Conservation (phyloP, 2,329 filamentous ascomycete genomes). For the Ceratocystis cacaofunesta region DNA sequence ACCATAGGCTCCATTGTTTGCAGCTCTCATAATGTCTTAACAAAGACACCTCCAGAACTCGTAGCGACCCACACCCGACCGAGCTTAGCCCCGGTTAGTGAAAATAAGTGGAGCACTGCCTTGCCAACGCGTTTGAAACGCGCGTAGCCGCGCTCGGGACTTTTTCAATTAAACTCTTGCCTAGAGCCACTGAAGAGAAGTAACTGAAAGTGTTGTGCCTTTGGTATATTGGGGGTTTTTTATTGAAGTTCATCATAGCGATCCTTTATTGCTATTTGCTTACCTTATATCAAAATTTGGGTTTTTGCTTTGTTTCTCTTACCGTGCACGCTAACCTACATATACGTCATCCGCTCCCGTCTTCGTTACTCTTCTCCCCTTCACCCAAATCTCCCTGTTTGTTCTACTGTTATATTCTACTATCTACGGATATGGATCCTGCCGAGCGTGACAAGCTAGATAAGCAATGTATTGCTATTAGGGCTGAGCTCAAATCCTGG, state of each 20-base stretch:
- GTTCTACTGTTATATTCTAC: not conserved
- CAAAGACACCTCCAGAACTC: not conserved
- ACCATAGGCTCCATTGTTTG: not conserved
- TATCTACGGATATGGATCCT: constrained; percentile 31
- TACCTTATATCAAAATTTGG: no score
- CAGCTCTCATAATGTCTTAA: not conserved
- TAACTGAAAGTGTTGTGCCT: not conserved
- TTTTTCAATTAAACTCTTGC: not conserved
- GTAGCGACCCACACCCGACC: not conserved
- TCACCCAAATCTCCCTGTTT: not conserved
- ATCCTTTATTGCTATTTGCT: no score
- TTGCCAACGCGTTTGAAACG: not conserved
- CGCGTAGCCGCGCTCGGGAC: not conserved
- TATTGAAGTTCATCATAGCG: no score
- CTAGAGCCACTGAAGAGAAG: no score
- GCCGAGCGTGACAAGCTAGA: constrained; percentile 32
- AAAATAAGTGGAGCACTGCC: not conserved
- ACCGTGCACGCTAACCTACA: no score
- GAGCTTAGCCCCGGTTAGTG: not conserved
- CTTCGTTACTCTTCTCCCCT: not conserved
- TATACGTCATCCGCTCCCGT: no score
- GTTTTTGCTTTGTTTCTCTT: no score
- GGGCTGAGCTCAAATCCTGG: constrained; percentile 59
- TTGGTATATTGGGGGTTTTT: not conserved
- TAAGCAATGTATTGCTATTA: constrained; percentile 38